Percentiles rank a stretch among this genome's conserved stretches.
These are phyloP conservation scores for Penicillium sumatraense DNA, from an alignment of 2,329 filamentous ascomycete species.

Conservation along the genomic window DNA sequence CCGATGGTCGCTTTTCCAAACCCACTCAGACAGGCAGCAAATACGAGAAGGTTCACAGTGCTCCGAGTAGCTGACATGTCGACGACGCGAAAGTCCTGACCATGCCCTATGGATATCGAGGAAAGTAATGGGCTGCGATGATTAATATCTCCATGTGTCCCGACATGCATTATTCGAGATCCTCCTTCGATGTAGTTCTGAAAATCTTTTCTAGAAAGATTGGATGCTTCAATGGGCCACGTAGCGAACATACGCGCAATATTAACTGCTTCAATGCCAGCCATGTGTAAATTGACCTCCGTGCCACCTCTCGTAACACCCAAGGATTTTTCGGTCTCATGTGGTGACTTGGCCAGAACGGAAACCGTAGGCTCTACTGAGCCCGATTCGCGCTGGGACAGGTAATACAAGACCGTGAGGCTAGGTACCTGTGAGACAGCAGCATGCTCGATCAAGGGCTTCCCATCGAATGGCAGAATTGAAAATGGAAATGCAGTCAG, in stretches of 20 bases:
- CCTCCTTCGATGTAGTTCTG: constrained; percentile 25
- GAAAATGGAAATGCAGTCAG: constrained; percentile 31
- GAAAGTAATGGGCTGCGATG: constrained; percentile 27
- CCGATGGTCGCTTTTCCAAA: constrained; percentile 26
- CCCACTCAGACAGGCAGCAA: constrained; percentile 31
- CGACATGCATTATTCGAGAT: constrained; percentile 28
- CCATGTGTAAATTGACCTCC: constrained; percentile 29
- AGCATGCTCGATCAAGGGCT: constrained; percentile 25
- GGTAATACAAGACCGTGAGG: constrained; percentile 26
- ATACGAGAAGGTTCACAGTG: constrained; percentile 28
- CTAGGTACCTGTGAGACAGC: constrained; percentile 30
- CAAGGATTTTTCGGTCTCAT: constrained; percentile 1
- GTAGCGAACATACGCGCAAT: constrained; percentile 30
- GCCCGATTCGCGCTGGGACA: constrained; percentile 21
- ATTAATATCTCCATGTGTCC: constrained; percentile 26
- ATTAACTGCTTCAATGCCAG: constrained; percentile 30
- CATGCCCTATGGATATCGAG: constrained; percentile 29
- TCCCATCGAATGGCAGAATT: constrained; percentile 21
- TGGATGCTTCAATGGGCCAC: constrained; percentile 32
- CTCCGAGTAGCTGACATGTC: constrained; percentile 29
- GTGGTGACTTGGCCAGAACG: constrained; percentile 27
- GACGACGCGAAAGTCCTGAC: constrained; percentile 30
- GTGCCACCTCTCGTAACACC: constrained; percentile 2
- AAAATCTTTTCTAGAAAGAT: constrained; percentile 25
- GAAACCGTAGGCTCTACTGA: constrained; percentile 24